phyloP scores from a whole-genome alignment of 1,284 basidiomycete genomes.

The Thecaphora thlaspeos region DNA sequence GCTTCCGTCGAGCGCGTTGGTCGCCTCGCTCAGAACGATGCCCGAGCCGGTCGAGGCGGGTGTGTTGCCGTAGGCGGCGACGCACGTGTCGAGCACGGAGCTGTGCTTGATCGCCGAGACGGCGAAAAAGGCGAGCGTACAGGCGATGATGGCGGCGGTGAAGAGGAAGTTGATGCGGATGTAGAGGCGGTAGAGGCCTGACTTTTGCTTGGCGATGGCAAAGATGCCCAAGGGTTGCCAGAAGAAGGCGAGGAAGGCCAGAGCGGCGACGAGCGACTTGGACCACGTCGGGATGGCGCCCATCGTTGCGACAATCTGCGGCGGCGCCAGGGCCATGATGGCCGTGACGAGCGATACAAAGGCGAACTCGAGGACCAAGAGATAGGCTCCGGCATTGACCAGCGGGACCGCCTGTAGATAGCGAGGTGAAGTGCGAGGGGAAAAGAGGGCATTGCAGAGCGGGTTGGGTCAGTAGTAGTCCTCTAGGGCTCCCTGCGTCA shows the following conservation, averaged over 20 bases:
- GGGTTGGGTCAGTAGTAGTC: not conserved
- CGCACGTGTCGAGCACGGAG: conserved; percentile 33
- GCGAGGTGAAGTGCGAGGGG: no score
- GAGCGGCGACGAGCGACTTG: conserved; percentile 44
- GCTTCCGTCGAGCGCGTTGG: conserved; percentile 15
- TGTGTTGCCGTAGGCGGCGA: conserved; percentile 30
- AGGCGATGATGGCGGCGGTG: conserved; percentile 36
- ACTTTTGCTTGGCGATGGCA: conserved; percentile 36
- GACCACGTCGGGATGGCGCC: conserved; percentile 45
- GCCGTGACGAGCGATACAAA: conserved; percentile 44
- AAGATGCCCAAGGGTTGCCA: conserved; percentile 53
- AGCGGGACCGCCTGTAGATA: conserved; percentile 27
- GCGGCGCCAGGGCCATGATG: conserved; percentile 48
- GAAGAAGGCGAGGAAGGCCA: conserved; percentile 42
- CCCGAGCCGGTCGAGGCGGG: conserved; percentile 5
- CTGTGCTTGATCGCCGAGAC: conserved; percentile 41
- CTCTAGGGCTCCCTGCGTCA: no score
- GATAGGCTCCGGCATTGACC: conserved; percentile 54
- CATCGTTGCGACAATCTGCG: conserved; percentile 47
- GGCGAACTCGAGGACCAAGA: conserved; percentile 45
- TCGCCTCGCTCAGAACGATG: conserved; percentile 5
- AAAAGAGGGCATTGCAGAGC: not conserved
- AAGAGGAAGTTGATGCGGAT: conserved; percentile 50
- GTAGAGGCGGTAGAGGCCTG: conserved; percentile 48
- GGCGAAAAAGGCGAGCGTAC: conserved; percentile 45